Base-by-base conservation (phyloP, 257 asterid species). In the Misopates orontium region DNA sequence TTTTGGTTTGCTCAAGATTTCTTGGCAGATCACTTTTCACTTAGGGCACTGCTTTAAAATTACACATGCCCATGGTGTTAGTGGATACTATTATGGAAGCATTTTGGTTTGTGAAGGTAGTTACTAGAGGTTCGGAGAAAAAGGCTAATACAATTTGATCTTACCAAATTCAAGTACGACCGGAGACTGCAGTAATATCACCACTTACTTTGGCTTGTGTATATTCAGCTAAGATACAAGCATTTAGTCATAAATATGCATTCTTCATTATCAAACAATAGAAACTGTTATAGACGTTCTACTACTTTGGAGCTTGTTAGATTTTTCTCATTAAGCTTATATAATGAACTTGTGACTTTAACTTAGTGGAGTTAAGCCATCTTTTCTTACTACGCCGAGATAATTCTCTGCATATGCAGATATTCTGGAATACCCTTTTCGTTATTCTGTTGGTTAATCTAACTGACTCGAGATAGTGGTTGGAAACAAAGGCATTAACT, bases 81-180 rank as follows among this genome's bases (percentile, higher is more conserved):
- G 45, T 54, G 41, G 24, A 62, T 32, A 20, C 23, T 60, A 13
- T 19, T 32, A n/a, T 62, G 53, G 55, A 67, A 57, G 32, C 68
- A 69, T 60, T 59, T 32, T 66, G 54, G 23, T 8, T 42, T 62
- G 53, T 62, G 63, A 20, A 53, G 63, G 54, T 16, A 44, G 39
- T 56, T 56, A 20, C 58, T 31, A 5, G 22, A 19, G 42, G 23
- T 21, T 56, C 28, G n/a, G 39, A 50, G 62, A 57, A 18, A 31
- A 57, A 57, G 62, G 40, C 48, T 62, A 12, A 14, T 42, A 56
- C 24, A 31, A 14, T 22, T 20, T 61, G 56, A 24, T 21, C 49
- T 11, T 11, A 31, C 15, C 31, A 42, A 59, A 69, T 60, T 49
- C 51, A 24, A 49, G 21, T 22, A 21, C 57, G 36, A 8, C 54